A percentile compares a stretch with the other conserved stretches of the same genome.
These are phyloP conservation scores for Kuraishia piskuri DNA, from an alignment of 805 yeast species.

Conservation along the genomic window DNA sequence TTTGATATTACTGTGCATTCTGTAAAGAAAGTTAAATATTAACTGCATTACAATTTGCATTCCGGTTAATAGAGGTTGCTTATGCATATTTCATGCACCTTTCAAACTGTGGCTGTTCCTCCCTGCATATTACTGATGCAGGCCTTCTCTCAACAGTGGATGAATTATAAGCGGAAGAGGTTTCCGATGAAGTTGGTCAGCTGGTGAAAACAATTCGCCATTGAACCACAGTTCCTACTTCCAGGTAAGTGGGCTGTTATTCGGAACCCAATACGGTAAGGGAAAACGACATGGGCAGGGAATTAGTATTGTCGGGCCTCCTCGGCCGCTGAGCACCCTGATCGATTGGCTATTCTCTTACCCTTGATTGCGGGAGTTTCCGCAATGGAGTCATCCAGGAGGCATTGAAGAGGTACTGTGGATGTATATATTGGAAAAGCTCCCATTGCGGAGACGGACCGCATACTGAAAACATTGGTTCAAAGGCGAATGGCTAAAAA, in stretches of 20 bases:
- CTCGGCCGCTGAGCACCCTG: not conserved
- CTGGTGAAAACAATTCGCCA: not conserved
- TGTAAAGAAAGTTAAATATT: too few species aligned
- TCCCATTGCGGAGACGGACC: not conserved
- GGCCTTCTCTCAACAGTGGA: too few species aligned
- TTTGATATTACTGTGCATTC: too few species aligned
- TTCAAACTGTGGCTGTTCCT: not conserved
- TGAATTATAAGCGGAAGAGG: not conserved
- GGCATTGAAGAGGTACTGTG: not conserved
- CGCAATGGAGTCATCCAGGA: too few species aligned
- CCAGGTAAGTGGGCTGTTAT: not conserved
- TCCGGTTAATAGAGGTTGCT: not conserved
- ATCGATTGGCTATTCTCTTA: not conserved
- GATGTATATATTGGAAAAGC: not conserved
- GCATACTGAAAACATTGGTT: not conserved
- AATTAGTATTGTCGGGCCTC: not conserved
- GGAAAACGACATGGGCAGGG: not conserved
- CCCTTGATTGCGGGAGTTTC: too few species aligned
- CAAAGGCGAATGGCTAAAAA: not conserved
- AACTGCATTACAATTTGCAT: too few species aligned
- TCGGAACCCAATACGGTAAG: not conserved
- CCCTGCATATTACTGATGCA: not conserved
- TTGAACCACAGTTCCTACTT: not conserved
- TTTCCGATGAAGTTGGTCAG: not conserved
- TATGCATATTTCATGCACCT: not conserved